phyloP scores from a whole-genome alignment of 2,329 filamentous ascomycete species.

The Penicillium brasilianum region DNA sequence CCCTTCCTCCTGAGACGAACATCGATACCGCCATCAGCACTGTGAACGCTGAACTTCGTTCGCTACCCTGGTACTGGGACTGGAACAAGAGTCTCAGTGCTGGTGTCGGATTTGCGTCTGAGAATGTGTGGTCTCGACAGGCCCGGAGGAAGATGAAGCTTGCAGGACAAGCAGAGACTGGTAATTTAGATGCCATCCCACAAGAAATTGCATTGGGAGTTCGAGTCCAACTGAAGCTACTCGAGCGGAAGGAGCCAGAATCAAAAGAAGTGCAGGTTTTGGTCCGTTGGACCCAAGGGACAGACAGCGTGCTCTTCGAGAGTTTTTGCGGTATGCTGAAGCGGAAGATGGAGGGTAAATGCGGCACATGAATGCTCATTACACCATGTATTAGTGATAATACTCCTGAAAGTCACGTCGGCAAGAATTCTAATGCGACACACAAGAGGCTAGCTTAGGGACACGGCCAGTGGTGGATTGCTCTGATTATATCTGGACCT shows the following conservation, averaged over 20 bases:
- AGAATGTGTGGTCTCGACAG: conserved; percentile 79
- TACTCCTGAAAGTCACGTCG: background rate
- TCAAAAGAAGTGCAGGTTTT: conserved; percentile 54
- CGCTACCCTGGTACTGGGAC: conserved; percentile 67
- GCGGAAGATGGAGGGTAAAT: conserved; percentile 49
- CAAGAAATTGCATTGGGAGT: conserved; percentile 62
- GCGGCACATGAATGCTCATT: background rate
- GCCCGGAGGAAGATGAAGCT: conserved; percentile 65
- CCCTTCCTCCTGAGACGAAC: conserved; percentile 29
- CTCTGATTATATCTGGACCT: background rate
- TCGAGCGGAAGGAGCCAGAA: conserved; percentile 29
- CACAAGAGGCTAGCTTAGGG: background rate
- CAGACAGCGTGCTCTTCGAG: conserved; percentile 75
- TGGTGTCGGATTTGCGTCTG: conserved; percentile 65
- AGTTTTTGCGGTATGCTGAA: conserved; percentile 85
- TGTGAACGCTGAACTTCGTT: conserved; percentile 56
- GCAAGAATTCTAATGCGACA: background rate
- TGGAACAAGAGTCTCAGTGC: conserved; percentile 62
- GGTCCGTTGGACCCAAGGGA: conserved; percentile 76
- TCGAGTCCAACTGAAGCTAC: conserved; percentile 56
- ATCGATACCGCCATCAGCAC: conserved; percentile 42
- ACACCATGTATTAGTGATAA: no score
- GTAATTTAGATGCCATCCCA: conserved; percentile 40
- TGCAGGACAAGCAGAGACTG: conserved; percentile 25
- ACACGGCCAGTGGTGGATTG: no score